These are phyloP conservation scores for Acanthamoeba sp. DNA, from an alignment of 208 protist genomes.

Conservation along the genomic window DNA sequence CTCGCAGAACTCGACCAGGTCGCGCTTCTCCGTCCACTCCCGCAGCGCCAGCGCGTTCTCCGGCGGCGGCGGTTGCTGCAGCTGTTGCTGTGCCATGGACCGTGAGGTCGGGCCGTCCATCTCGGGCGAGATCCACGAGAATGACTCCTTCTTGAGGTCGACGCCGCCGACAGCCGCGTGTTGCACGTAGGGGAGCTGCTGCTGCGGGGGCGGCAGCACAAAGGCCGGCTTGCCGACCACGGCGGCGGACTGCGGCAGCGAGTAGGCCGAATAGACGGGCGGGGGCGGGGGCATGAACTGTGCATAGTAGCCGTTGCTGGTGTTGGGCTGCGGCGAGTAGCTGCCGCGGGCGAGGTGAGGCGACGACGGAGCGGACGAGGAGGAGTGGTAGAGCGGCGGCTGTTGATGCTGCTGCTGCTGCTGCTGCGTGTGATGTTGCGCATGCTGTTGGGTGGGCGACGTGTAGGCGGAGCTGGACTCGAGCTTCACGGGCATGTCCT, in stretches of 20 bases:
- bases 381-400: neutral
- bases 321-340: no score
- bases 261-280: neutral
- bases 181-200: neutral
- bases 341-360: neutral
- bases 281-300: no score
- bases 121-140: slow-evolving; percentile 8
- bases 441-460: neutral
- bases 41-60: neutral
- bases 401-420: neutral
- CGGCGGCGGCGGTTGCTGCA: neutral
- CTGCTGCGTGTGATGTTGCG: neutral
- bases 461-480: neutral
- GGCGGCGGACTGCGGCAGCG: no score
- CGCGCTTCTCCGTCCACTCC: slow-evolving; percentile 34
- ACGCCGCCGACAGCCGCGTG: no score
- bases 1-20: slow-evolving; percentile 46
- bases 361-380: neutral
- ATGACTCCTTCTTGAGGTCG: neutral
- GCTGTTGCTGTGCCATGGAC: neutral
- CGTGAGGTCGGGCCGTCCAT: neutral
- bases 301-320: neutral
- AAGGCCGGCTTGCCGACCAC: neutral
- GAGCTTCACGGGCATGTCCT: neutral
- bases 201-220: neutral